Evolutionary conservation across 2,329 filamentous ascomycete genomes (phyloP).

Genomic region (Stemphylium beticola): DNA sequence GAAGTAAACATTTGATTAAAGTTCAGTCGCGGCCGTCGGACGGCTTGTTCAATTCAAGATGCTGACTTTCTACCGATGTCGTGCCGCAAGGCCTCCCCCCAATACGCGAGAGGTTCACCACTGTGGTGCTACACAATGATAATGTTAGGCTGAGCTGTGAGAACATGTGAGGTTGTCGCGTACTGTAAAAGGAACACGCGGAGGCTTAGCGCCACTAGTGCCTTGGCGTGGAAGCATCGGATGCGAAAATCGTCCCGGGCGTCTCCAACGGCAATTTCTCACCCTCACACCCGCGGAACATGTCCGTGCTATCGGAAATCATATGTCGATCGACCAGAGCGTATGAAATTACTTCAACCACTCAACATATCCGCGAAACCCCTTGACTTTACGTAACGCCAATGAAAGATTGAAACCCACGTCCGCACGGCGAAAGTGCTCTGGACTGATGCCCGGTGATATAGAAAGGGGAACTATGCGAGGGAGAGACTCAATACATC

Average conservation of each 20-base stretch:
- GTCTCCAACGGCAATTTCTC: not conserved
- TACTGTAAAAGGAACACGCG: not conserved
- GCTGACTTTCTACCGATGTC: not conserved
- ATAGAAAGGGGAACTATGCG: too few species aligned
- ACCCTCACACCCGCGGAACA: not conserved
- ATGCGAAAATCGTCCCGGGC: not conserved
- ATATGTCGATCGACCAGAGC: not conserved
- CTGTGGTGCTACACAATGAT: not conserved
- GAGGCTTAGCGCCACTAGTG: constrained; percentile 3
- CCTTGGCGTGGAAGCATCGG: constrained; percentile 9
- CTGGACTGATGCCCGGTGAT: too few species aligned
- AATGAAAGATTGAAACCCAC: too few species aligned
- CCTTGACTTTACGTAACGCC: too few species aligned
- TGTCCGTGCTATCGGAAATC: not conserved
- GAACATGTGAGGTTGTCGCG: not conserved
- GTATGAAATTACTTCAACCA: not conserved
- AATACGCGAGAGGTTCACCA: not conserved
- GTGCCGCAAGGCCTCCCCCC: not conserved
- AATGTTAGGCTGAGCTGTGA: not conserved
- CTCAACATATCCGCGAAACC: not conserved
- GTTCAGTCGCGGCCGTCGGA: not conserved
- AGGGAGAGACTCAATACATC: not conserved
- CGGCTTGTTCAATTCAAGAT: too few species aligned
- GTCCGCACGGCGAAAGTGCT: too few species aligned
- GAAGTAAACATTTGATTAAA: not conserved